Conservation (phyloP, 1,284 basidiomycete genomes). For the Sporisorium exsertum region DNA sequence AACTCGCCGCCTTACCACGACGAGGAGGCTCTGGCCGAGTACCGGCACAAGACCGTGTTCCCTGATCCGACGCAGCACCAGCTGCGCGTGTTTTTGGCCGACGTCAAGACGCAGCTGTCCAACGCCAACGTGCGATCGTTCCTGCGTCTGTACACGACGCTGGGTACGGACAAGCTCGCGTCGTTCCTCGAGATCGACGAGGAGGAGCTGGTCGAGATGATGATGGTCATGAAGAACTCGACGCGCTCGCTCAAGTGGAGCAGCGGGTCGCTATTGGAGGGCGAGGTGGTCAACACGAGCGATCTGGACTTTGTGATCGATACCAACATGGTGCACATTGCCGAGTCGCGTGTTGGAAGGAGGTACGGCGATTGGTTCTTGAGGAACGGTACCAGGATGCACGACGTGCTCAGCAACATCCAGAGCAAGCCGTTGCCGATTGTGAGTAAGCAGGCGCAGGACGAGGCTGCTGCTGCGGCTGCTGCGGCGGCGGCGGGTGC, state of each 20-base stretch:
- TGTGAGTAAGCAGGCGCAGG: slow-evolving; percentile 34
- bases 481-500: slow-evolving; percentile 5
- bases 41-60: slow-evolving; percentile 72
- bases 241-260: slow-evolving; percentile 76
- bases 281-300: slow-evolving; percentile 87
- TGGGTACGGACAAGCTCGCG: slow-evolving; percentile 90
- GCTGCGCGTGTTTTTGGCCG: slow-evolving; percentile 82
- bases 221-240: slow-evolving; percentile 95
- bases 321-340: slow-evolving; percentile 94
- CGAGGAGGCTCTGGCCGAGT: slow-evolving; percentile 75
- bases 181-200: slow-evolving; percentile 87
- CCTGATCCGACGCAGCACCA: slow-evolving; percentile 86
- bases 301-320: slow-evolving; percentile 96
- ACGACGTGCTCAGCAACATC: slow-evolving; percentile 57
- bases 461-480: slow-evolving; percentile 21
- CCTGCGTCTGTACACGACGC: slow-evolving; percentile 92
- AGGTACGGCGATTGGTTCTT: slow-evolving; percentile 97
- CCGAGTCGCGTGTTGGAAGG: slow-evolving; percentile 89
- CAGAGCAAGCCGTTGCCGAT: slow-evolving; percentile 61
- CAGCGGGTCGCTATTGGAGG: slow-evolving; percentile 79
- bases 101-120: slow-evolving; percentile 80
- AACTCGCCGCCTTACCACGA: slow-evolving; percentile 91
- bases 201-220: slow-evolving; percentile 92
- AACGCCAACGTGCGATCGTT: slow-evolving; percentile 89
- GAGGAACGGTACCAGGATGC: slow-evolving; percentile 72